phyloP scores from a whole-genome alignment of 805 yeast genomes.

The Ogataea dorogensis region DNA sequence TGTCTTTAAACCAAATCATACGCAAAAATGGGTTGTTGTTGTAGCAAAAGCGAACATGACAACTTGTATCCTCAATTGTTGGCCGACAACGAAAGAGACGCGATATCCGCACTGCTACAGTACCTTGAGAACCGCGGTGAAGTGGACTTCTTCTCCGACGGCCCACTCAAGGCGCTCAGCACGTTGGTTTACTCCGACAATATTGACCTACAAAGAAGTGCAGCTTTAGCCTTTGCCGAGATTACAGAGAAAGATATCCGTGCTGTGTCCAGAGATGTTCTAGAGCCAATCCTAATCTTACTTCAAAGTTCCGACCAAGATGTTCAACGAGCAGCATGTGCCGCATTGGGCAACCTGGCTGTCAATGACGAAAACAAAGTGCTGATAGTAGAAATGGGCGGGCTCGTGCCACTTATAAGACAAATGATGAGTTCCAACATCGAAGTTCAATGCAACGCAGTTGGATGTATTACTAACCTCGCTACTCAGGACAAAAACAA shows the following conservation, averaged over 20 bases:
- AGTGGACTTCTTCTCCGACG: slow-evolving; percentile 84
- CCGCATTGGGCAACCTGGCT: slow-evolving; percentile 97
- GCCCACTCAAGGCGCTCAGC: slow-evolving; percentile 84
- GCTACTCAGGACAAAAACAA: slow-evolving; percentile 98
- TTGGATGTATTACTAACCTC: slow-evolving; percentile 95
- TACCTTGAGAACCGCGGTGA: slow-evolving; percentile 86
- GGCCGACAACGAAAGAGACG: slow-evolving; percentile 96
- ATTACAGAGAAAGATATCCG: slow-evolving; percentile 95
- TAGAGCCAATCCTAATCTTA: slow-evolving; percentile 88
- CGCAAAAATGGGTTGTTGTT: slow-evolving; percentile 49
- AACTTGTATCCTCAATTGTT: slow-evolving; percentile 73
- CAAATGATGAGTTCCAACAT: slow-evolving; percentile 97
- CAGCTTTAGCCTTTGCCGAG: slow-evolving; percentile 97
- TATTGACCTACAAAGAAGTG: slow-evolving; percentile 91
- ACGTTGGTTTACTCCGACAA: slow-evolving; percentile 94
- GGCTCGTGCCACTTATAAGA: slow-evolving; percentile 90
- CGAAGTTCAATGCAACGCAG: slow-evolving; percentile 98
- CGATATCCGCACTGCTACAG: slow-evolving; percentile 85
- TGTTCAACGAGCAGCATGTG: slow-evolving; percentile 98
- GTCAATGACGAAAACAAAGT: slow-evolving; percentile 94
- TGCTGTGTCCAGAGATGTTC: slow-evolving; percentile 84
- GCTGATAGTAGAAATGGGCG: slow-evolving; percentile 96
- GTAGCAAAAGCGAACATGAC: slow-evolving; percentile 48
- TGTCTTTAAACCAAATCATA: too few species aligned
- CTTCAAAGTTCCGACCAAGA: slow-evolving; percentile 87